Evolutionary conservation across 306 rosid genomes (phyloP).

Genomic region (Rosa persica): DNA sequence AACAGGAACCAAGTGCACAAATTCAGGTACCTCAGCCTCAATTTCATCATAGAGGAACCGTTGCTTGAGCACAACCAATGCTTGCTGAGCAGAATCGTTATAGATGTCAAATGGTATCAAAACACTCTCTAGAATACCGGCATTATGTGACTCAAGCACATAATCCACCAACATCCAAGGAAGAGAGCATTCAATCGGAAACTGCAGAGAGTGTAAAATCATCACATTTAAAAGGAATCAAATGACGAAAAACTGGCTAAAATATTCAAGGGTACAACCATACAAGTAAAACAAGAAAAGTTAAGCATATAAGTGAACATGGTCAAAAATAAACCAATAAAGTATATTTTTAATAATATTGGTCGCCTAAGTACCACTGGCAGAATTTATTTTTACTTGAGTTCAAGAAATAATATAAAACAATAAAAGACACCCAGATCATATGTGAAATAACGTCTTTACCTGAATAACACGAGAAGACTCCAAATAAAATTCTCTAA

Average conservation of each 20-base stretch:
- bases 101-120: conserved; percentile 91
- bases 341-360: neutral
- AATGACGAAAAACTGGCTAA: neutral
- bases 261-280: neutral
- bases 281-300: neutral
- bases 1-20: conserved; percentile 2
- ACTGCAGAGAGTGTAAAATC: conserved; percentile 48
- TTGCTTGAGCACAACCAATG: conserved; percentile 85
- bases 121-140: conserved; percentile 89
- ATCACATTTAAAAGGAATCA: conserved; percentile 3
- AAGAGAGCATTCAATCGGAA: conserved; percentile 95
- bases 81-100: conserved; percentile 96
- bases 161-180: conserved; percentile 99
- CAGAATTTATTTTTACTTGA: neutral
- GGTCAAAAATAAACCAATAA: neutral
- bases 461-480: conserved; percentile 99
- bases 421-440: neutral
- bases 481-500: conserved; percentile 92
- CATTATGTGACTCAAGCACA: conserved; percentile 83
- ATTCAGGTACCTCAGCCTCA: conserved; percentile 81
- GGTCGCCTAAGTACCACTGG: neutral
- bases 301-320: neutral
- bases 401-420: neutral
- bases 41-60: conserved; percentile 96
- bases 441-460: conserved; percentile 15